Evolutionary conservation across 179 eudicot species (phyloP), one percentile per base, ranked within the genome.

Genomic region (Corrigiola litoralis): DNA sequence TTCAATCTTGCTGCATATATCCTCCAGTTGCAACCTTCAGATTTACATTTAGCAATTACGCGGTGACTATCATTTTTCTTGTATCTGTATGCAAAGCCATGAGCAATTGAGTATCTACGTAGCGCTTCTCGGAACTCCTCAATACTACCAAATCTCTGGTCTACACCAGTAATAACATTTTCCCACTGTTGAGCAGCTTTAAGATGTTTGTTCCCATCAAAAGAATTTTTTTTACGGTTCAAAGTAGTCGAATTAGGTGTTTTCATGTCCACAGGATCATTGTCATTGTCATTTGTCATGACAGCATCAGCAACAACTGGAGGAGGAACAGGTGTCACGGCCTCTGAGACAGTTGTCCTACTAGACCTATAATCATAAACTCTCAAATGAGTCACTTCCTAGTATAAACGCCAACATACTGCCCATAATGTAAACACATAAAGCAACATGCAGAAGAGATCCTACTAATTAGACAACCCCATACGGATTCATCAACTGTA

Each of bases 11-110:
- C 82, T 58, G 85, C 94, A 75, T 84, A 81, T 56, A 87, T 75
- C 55, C 85, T 72, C 89, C 89, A 87, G 0, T 77, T 80, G 67
- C 94, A 87, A 29, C 82, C 84, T 65, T 87, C 94, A 28, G 79
- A 41, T 72, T 82, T 87, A 75, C 94, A 87, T 69, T 80, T 84
- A 31, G 70, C 94, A 59, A 80, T 80, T 63, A 87, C 82, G 38
- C 89, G 87, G 59, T 77, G 84, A 68, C 75, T 78, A 40, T 87
- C 89, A 62, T 77, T 87, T 73, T 82, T 87, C 75, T 84, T 84
- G 61, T 70, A 87, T 69, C 63, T 81, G 76, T 82, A 87, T 21
- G 77, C 75, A 64, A 87, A 87, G 24, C 85, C 85, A 61, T 84
- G 82, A 59, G 94, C 89, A 67, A 87, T 80, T 5, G 94, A 80